phyloP scores from a whole-genome alignment of 2,329 filamentous ascomycete genomes.

The Verticillium albo-atrum region DNA sequence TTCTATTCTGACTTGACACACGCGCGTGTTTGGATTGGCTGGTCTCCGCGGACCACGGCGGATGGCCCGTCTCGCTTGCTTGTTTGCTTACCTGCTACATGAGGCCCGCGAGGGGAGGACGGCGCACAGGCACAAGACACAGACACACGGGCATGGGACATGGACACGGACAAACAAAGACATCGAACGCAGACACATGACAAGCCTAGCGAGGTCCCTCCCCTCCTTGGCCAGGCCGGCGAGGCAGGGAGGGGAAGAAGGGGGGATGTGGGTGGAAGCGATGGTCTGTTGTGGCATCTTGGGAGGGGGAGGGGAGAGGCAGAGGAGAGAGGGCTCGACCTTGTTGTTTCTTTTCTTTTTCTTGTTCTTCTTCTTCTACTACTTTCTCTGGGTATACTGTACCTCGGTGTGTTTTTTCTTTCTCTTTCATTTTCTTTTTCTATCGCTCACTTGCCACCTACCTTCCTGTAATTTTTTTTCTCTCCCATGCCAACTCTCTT shows the following conservation, averaged over 20 bases:
- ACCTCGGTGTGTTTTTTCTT: conserved; percentile 4
- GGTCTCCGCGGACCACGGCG: neutral
- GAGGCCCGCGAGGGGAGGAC: neutral
- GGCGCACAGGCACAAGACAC: too few species aligned
- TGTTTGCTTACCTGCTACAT: neutral
- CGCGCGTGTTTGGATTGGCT: neutral
- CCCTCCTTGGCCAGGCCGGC: neutral
- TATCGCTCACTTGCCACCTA: conserved; percentile 4
- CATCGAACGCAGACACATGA: neutral
- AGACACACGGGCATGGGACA: neutral
- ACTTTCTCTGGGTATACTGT: neutral
- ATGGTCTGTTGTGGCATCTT: neutral
- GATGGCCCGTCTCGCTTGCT: neutral
- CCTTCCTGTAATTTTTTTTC: conserved; percentile 11
- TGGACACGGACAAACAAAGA: neutral
- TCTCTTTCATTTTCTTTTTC: conserved; percentile 8
- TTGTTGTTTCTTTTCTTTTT: conserved; percentile 12
- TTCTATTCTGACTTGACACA: conserved; percentile 22
- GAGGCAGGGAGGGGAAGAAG: neutral
- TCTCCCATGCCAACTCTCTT: neutral
- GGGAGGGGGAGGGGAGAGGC: neutral
- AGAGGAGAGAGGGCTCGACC: neutral
- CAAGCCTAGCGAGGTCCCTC: neutral
- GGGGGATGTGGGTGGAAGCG: neutral
- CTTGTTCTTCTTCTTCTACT: conserved; percentile 11